phyloP scores from a whole-genome alignment of 192 early-diverging fungal species.

The Linnemannia zychae region DNA sequence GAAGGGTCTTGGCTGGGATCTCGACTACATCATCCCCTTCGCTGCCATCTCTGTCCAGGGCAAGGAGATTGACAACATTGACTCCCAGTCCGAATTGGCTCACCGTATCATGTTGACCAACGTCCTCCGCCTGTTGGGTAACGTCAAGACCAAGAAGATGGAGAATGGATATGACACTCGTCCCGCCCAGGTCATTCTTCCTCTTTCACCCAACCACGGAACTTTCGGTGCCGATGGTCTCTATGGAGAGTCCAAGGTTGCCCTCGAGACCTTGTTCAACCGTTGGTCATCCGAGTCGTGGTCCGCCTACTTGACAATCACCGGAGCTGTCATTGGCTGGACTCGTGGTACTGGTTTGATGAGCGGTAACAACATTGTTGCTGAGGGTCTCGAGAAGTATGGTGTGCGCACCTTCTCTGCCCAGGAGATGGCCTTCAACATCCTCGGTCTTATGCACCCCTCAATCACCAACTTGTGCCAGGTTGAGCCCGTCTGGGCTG shows the following conservation, averaged over 20 bases:
- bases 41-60: conserved; percentile 94
- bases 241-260: conserved; percentile 95
- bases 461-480: conserved; percentile 79
- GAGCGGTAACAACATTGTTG: conserved; percentile 90
- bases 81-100: conserved; percentile 90
- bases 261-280: conserved; percentile 91
- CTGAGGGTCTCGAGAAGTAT: conserved; percentile 87
- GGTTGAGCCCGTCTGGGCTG: conserved; percentile 87
- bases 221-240: conserved; percentile 94
- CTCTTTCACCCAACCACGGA: conserved; percentile 97
- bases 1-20: conserved; percentile 90
- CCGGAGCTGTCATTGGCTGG: conserved; percentile 97
- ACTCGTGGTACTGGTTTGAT: conserved; percentile 97
- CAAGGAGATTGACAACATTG: conserved; percentile 86
- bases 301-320: conserved; percentile 87
- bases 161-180: conserved; percentile 81
- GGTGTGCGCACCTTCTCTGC: conserved; percentile 94
- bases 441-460: conserved; percentile 89
- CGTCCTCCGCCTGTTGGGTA: conserved; percentile 87
- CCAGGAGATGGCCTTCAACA: conserved; percentile 95
- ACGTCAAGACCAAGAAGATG: conserved; percentile 88
- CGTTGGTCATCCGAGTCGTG: conserved; percentile 93
- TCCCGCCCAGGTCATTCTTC: conserved; percentile 89
- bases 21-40: conserved; percentile 96
- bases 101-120: conserved; percentile 97